Percentiles rank a stretch among this genome's conserved stretches.
phyloP scores from a whole-genome alignment of 2,329 filamentous ascomycete species.

The Penicillium sp. region DNA sequence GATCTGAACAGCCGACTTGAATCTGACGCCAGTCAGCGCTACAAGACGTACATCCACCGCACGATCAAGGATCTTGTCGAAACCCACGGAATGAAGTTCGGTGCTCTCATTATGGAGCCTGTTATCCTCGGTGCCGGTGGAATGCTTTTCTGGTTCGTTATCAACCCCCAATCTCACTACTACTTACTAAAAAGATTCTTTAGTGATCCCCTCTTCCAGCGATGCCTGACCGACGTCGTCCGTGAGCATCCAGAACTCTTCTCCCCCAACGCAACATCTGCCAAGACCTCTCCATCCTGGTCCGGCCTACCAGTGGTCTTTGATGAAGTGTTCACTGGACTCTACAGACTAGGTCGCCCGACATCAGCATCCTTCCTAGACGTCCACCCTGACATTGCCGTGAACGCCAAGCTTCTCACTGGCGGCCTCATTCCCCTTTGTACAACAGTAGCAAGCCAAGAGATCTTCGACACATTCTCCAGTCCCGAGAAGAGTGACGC shows the following conservation, averaged over 20 bases:
- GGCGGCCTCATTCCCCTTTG: constrained; percentile 77
- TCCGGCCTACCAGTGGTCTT: constrained; percentile 75
- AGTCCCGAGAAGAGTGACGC: constrained; percentile 75
- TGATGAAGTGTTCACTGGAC: constrained; percentile 84
- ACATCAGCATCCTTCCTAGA: constrained; percentile 69
- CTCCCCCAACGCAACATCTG: constrained; percentile 23
- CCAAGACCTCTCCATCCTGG: constrained; percentile 51
- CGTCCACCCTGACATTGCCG: constrained; percentile 70
- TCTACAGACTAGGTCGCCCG: constrained; percentile 76
- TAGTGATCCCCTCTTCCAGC: constrained; percentile 79
- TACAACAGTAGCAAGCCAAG: constrained; percentile 71
- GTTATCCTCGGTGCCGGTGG: constrained; percentile 79
- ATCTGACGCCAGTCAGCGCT: constrained; percentile 51
- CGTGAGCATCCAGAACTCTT: constrained; percentile 62
- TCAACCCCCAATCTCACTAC: background rate
- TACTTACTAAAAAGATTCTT: too few species aligned
- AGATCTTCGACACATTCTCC: constrained; percentile 70
- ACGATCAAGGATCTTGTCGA: constrained; percentile 56
- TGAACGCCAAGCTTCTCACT: constrained; percentile 81
- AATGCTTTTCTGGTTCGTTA: constrained; percentile 72
- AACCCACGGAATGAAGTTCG: constrained; percentile 65
- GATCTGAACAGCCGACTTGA: constrained; percentile 53
- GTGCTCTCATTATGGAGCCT: constrained; percentile 77
- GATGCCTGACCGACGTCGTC: constrained; percentile 66
- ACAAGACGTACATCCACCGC: constrained; percentile 60